A percentile compares a stretch with the other conserved stretches of the same genome.
phyloP scores from a whole-genome alignment of 768 basidiomycete species.

The Psilocybe subaeruginosa region DNA sequence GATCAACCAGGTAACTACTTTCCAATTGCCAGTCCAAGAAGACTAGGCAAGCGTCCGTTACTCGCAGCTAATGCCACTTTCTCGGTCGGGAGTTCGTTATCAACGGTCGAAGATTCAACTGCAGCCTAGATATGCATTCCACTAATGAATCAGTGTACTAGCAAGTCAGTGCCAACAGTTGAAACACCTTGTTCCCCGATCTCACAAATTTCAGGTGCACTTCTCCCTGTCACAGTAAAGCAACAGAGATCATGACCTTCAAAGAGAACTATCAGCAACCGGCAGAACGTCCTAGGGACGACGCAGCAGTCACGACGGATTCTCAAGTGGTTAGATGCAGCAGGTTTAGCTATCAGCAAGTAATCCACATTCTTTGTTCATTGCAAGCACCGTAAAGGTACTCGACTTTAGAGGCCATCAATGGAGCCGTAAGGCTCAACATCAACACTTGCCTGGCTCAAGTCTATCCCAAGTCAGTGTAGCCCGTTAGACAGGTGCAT shows the following conservation, averaged over 20 bases:
- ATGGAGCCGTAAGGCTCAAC: background rate
- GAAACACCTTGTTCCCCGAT: slow-evolving; percentile 47
- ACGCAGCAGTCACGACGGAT: slow-evolving; percentile 35
- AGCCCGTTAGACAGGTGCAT: slow-evolving; percentile 34
- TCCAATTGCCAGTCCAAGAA: no score
- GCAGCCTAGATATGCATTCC: slow-evolving; percentile 16
- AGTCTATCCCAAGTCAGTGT: slow-evolving; percentile 35
- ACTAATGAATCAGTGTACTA: slow-evolving; percentile 19
- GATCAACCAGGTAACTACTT: no score
- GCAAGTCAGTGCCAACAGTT: slow-evolving; percentile 23
- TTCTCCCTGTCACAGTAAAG: slow-evolving; percentile 19
- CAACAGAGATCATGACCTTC: slow-evolving; percentile 37
- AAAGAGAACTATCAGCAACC: slow-evolving; percentile 41
- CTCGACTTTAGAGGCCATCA: slow-evolving; percentile 26
- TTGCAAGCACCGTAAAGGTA: slow-evolving; percentile 30
- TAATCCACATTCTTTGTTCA: slow-evolving; percentile 38
- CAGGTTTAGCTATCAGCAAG: slow-evolving; percentile 44
- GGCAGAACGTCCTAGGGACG: slow-evolving; percentile 19
- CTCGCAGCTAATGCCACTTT: no score
- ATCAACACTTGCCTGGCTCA: slow-evolving; percentile 23
- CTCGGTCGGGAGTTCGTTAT: slow-evolving; percentile 27
- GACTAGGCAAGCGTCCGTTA: no score
- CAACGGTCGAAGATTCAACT: slow-evolving; percentile 26
- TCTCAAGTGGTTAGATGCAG: slow-evolving; percentile 37
- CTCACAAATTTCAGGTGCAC: slow-evolving; percentile 46